These are phyloP conservation scores for Metarhizium humberi DNA, from an alignment of 2,329 filamentous ascomycete genomes.

Conservation along the genomic window DNA sequence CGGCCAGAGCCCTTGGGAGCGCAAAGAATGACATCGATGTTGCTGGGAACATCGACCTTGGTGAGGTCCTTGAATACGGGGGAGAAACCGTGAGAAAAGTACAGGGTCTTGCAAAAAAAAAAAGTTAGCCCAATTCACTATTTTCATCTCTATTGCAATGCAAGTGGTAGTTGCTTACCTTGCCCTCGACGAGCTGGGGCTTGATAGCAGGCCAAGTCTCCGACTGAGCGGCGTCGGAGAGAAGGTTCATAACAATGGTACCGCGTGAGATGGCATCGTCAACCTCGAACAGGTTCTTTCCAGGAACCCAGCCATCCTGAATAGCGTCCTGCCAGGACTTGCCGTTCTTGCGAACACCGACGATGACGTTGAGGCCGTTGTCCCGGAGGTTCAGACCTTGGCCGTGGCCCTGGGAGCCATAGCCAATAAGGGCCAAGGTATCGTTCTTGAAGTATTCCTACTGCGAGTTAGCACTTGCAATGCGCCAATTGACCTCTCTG, in stretches of 20 bases:
- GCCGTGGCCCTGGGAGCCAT: conserved; percentile 95
- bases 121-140: background rate
- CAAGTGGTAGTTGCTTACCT: conserved; percentile 49
- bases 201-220: conserved; percentile 99
- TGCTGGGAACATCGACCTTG: conserved; percentile 91
- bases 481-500: background rate
- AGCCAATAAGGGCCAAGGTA: conserved; percentile 97
- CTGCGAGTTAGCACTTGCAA: conserved; percentile 5
- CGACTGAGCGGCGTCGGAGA: conserved; percentile 93
- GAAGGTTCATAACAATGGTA: conserved; percentile 98
- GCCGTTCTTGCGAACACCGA: conserved; percentile 97
- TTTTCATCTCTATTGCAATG: background rate
- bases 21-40: conserved; percentile 98
- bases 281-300: conserved; percentile 98
- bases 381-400: conserved; percentile 99
- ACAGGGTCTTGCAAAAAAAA: conserved; percentile 62
- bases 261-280: conserved; percentile 91
- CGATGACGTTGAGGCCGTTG: conserved; percentile 98
- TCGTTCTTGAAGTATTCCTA: conserved; percentile 99
- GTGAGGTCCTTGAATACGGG: conserved; percentile 99
- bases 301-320: conserved; percentile 95
- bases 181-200: conserved; percentile 96
- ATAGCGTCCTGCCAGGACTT: conserved; percentile 96
- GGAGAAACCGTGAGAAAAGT: conserved; percentile 99
- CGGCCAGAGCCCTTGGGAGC: conserved; percentile 98